Evolutionary conservation across 2,329 filamentous ascomycete species (phyloP).

Genomic region (Colletotrichum melonis): DNA sequence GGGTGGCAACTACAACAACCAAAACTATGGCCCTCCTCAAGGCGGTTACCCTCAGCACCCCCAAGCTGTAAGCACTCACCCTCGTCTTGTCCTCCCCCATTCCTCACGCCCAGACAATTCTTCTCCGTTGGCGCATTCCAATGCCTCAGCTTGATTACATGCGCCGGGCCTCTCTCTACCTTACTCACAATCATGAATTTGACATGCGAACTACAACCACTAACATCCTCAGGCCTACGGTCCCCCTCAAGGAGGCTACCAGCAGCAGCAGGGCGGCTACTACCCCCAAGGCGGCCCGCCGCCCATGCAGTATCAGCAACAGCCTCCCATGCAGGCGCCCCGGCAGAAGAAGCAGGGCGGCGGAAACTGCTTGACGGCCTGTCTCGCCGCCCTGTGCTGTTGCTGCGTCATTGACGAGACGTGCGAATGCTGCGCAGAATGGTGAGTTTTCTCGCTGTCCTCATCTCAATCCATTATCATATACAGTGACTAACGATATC

Average conservation of each 20-base stretch:
- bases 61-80: conserved; percentile 48
- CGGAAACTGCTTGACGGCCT: conserved; percentile 57
- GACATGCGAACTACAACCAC: background rate
- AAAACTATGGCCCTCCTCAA: conserved; percentile 26
- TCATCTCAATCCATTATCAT: background rate
- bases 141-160: background rate
- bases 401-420: conserved; percentile 62
- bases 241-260: conserved; percentile 43
- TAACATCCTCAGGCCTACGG: conserved; percentile 43
- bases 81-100: background rate
- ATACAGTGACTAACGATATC: conserved; percentile 5
- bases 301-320: conserved; percentile 58
- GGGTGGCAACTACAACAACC: conserved; percentile 41
- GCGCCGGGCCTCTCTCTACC: background rate
- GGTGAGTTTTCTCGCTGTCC: conserved; percentile 46
- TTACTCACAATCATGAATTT: background rate
- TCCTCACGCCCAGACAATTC: background rate
- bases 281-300: conserved; percentile 46
- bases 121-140: background rate
- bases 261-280: conserved; percentile 45
- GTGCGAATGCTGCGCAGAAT: conserved; percentile 56
- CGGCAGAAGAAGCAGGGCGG: conserved; percentile 44
- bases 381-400: conserved; percentile 61
- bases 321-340: conserved; percentile 42
- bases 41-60: conserved; percentile 51